Conservation (phyloP, 129 eudicot species). For the Pittosporum tobira region DNA sequence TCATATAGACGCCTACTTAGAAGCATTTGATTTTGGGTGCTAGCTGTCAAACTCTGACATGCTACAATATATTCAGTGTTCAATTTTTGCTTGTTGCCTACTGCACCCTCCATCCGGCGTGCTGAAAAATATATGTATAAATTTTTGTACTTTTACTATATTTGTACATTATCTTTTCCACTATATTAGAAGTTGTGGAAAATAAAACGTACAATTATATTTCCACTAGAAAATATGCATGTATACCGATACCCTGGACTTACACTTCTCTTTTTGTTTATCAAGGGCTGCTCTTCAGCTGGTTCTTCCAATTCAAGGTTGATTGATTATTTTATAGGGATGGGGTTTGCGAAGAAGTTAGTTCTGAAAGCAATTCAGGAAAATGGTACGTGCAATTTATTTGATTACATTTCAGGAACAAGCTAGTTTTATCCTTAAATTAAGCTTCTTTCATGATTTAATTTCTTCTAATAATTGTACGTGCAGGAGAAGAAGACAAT, state of each 20-base stretch:
- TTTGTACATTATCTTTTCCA: too few species aligned
- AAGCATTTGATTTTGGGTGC: too few species aligned
- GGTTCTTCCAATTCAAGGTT: slow-evolving; percentile 36
- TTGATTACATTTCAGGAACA: neutral
- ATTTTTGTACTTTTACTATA: too few species aligned
- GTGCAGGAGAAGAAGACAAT: slow-evolving; percentile 50
- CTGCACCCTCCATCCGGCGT: too few species aligned
- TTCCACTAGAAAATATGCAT: too few species aligned
- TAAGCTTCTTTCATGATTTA: slow-evolving; percentile 9
- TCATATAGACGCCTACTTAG: too few species aligned
- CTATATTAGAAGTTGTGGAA: too few species aligned
- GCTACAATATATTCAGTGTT: too few species aligned
- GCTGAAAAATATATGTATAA: too few species aligned
- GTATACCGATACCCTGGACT: neutral
- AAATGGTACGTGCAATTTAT: slow-evolving; percentile 44
- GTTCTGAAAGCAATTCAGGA: slow-evolving; percentile 60
- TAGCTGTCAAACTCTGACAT: too few species aligned
- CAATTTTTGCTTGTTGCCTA: too few species aligned
- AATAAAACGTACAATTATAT: too few species aligned
- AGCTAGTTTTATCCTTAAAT: neutral
- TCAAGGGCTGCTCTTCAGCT: slow-evolving; percentile 61
- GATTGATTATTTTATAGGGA: slow-evolving; percentile 42
- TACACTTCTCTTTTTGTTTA: slow-evolving; percentile 18
- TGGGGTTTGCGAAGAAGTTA: slow-evolving; percentile 54
- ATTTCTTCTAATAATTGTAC: slow-evolving; percentile 9